phyloP scores from a whole-genome alignment of 768 basidiomycete species.

The Pleurotus ostreatus region DNA sequence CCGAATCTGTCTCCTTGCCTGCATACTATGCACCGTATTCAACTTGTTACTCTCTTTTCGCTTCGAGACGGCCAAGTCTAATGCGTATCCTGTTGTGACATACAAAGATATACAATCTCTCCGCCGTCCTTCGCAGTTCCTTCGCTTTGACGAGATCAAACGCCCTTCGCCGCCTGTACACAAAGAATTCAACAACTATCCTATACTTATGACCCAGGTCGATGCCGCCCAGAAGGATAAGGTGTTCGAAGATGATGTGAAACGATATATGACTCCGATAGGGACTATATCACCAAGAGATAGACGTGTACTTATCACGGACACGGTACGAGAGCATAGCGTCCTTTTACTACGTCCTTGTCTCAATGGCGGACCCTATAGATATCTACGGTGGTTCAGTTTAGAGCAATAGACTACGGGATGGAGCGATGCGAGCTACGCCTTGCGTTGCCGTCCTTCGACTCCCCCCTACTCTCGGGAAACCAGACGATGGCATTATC shows the following conservation, averaged over 20 bases:
- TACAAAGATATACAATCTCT: conserved; percentile 11
- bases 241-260: conserved; percentile 3
- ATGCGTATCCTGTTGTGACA: conserved; percentile 21
- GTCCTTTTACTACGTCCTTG: neutral
- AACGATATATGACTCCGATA: conserved; percentile 11
- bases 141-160: conserved; percentile 20
- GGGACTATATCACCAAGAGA: conserved; percentile 17
- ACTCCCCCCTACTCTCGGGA: neutral
- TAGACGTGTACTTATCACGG: conserved; percentile 10
- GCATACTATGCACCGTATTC: neutral
- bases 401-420: conserved; percentile 19
- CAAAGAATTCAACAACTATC: conserved; percentile 7
- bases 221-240: neutral
- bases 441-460: conserved; percentile 5
- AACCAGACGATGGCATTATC: neutral
- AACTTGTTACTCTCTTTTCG: conserved; percentile 1
- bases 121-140: conserved; percentile 24
- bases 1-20: neutral
- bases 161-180: conserved; percentile 13
- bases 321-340: conserved; percentile 8
- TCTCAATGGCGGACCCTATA: neutral
- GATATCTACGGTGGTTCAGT: conserved; percentile 19
- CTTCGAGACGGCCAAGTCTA: neutral
- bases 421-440: conserved; percentile 16
- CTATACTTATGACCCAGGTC: conserved; percentile 5